Conservation (phyloP, 805 yeast genomes). For the Helenozyma baotianmanensis region DNA sequence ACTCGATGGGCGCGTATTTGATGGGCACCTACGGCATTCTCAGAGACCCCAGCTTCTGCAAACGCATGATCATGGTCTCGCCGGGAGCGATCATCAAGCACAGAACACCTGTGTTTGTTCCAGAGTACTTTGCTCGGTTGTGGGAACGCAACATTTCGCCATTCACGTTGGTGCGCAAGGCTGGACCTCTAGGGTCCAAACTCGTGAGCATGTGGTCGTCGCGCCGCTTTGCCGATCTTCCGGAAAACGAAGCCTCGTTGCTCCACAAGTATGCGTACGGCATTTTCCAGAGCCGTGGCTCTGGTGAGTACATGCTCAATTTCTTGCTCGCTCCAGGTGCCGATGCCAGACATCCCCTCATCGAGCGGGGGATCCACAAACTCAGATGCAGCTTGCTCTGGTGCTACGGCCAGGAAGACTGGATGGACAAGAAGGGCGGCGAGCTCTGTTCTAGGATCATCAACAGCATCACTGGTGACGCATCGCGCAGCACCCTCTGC, state of each 20-base stretch:
- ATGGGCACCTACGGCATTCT: conserved; percentile 62
- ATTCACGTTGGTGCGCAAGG: conserved; percentile 67
- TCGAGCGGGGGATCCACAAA: conserved; percentile 43
- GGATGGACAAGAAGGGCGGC: conserved; percentile 58
- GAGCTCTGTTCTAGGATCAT: conserved; percentile 32
- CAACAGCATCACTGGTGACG: conserved; percentile 13
- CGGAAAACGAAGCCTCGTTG: conserved; percentile 39
- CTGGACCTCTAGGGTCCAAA: conserved; percentile 81
- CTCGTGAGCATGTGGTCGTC: conserved; percentile 87
- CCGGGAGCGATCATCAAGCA: conserved; percentile 81
- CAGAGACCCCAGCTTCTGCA: conserved; percentile 52
- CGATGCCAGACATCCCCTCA: conserved; percentile 71
- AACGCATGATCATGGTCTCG: conserved; percentile 70
- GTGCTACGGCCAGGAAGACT: conserved; percentile 78
- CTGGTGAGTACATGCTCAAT: conserved; percentile 89
- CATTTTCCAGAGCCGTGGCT: conserved; percentile 81
- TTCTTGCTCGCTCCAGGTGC: conserved; percentile 89
- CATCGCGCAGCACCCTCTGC: conserved; percentile 23
- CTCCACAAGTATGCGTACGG: conserved; percentile 79
- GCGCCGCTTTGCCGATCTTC: conserved; percentile 66
- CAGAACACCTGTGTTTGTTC: conserved; percentile 43
- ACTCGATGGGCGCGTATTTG: conserved; percentile 89
- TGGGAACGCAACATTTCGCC: conserved; percentile 92
- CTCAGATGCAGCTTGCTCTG: conserved; percentile 64
- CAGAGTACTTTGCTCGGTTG: conserved; percentile 69